A percentile compares a stretch with the other conserved stretches of the same genome.
Evolutionary conservation across 805 yeast species (phyloP).

Genomic region (Cyberlindnera suaveolens): DNA sequence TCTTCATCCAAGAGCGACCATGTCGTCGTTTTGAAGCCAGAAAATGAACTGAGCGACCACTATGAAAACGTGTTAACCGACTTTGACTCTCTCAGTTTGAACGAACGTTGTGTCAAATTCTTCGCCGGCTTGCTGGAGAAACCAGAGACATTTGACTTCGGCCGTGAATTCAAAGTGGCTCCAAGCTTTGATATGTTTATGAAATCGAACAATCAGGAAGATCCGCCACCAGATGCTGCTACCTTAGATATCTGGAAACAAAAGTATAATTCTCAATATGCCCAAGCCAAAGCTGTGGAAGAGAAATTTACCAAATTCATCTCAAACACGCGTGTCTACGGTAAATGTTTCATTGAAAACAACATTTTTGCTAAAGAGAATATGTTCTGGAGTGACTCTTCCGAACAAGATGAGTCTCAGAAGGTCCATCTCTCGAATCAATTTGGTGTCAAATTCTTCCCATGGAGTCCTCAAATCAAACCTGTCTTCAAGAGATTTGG

Average conservation of each 20-base stretch:
- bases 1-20: not conserved
- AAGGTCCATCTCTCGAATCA: slow-evolving; percentile 23
- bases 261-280: slow-evolving; percentile 1
- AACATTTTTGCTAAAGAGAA: slow-evolving; percentile 7
- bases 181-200: slow-evolving; percentile 1
- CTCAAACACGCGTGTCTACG: slow-evolving; percentile 18
- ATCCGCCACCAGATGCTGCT: not conserved
- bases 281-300: slow-evolving; percentile 1
- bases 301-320: slow-evolving; percentile 8
- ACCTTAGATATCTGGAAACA: slow-evolving; percentile 1
- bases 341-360: slow-evolving; percentile 16
- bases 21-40: not conserved
- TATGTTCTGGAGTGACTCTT: slow-evolving; percentile 4
- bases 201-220: not conserved
- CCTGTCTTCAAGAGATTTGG: slow-evolving; percentile 29
- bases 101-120: slow-evolving; percentile 7
- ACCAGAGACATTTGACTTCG: not conserved
- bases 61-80: not conserved
- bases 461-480: slow-evolving; percentile 31
- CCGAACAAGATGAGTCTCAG: slow-evolving; percentile 6
- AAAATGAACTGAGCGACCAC: not conserved
- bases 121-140: slow-evolving; percentile 4
- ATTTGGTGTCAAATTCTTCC: slow-evolving; percentile 31
- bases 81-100: not conserved
- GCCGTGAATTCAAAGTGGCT: not conserved